phyloP scores from a whole-genome alignment of 2,329 filamentous ascomycete genomes.

The Aotearoamyces nothofagi region DNA sequence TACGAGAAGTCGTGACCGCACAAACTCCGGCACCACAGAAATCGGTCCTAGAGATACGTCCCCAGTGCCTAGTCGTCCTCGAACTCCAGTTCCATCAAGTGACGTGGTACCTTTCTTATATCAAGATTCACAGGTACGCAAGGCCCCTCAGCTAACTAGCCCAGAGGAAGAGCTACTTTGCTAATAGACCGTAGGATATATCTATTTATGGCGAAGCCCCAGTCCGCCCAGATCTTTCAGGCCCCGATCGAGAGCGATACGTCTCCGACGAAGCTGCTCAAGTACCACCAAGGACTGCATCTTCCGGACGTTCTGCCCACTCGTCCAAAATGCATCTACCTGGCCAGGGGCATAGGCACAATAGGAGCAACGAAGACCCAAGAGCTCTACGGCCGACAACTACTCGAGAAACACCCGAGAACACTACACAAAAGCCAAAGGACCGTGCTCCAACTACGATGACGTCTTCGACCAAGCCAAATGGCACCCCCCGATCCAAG shows the following conservation, averaged over 20 bases:
- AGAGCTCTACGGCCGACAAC: constrained; percentile 54
- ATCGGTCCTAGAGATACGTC: constrained; percentile 49
- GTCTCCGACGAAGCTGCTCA: constrained; percentile 32
- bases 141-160: constrained; percentile 5
- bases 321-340: constrained; percentile 46
- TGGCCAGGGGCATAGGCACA: constrained; percentile 50
- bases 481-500: constrained; percentile 44
- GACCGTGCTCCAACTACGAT: constrained; percentile 27
- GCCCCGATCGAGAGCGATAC: constrained; percentile 55
- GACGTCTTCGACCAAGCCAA: constrained; percentile 14
- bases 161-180: too few species aligned
- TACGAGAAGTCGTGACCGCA: constrained; percentile 52
- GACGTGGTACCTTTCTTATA: constrained; percentile 97
- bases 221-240: constrained; percentile 52
- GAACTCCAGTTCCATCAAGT: constrained; percentile 75
- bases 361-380: constrained; percentile 52
- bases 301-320: constrained; percentile 42
- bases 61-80: constrained; percentile 60
- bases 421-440: constrained; percentile 25
- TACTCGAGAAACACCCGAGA: constrained; percentile 60
- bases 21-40: constrained; percentile 65
- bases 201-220: constrained; percentile 65
- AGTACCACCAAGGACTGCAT: constrained; percentile 43
- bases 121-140: constrained; percentile 64
- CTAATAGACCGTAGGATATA: constrained; percentile 50